These are phyloP conservation scores for Paradendryphiella salina DNA, from an alignment of 2,329 filamentous ascomycete species.

Conservation along the genomic window DNA sequence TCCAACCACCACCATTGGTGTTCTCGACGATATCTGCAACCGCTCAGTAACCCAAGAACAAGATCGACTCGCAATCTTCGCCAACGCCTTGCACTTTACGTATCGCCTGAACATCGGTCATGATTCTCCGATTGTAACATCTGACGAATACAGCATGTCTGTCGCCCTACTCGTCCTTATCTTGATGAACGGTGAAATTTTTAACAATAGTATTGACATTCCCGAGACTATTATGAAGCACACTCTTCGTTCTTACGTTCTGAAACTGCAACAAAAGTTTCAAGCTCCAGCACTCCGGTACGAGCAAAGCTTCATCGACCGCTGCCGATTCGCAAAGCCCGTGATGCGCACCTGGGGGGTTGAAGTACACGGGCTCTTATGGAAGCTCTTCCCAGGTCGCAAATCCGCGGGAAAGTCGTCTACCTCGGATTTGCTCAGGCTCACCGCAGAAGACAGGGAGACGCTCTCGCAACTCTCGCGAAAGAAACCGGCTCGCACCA, in stretches of 20 bases:
- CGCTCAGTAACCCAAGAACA: too few relatives aligned
- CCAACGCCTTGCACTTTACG: constrained; percentile 20
- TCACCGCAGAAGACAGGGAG: neutral
- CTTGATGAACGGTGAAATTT: constrained; percentile 27
- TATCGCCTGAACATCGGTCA: constrained; percentile 13
- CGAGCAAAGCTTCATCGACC: constrained; percentile 19
- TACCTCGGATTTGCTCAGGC: neutral
- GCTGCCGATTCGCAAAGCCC: constrained; percentile 18
- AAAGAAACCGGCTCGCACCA: neutral
- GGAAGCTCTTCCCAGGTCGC: neutral
- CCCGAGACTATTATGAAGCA: constrained; percentile 7
- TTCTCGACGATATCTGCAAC: constrained; percentile 21
- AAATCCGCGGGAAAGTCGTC: neutral
- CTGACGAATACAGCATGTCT: constrained; percentile 18
- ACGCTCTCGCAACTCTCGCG: neutral
- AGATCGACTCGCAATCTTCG: constrained; percentile 24
- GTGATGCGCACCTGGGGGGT: constrained; percentile 10
- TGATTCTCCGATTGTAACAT: neutral
- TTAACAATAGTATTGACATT: too few relatives aligned
- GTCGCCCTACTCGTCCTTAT: constrained; percentile 18
- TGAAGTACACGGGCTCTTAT: constrained; percentile 17
- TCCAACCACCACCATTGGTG: constrained; percentile 18
- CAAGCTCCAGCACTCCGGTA: too few relatives aligned
- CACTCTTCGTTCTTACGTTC: constrained; percentile 6
- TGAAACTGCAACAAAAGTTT: too few relatives aligned